phyloP scores from a whole-genome alignment of 805 yeast genomes.

The Sungouiella thailandica region DNA sequence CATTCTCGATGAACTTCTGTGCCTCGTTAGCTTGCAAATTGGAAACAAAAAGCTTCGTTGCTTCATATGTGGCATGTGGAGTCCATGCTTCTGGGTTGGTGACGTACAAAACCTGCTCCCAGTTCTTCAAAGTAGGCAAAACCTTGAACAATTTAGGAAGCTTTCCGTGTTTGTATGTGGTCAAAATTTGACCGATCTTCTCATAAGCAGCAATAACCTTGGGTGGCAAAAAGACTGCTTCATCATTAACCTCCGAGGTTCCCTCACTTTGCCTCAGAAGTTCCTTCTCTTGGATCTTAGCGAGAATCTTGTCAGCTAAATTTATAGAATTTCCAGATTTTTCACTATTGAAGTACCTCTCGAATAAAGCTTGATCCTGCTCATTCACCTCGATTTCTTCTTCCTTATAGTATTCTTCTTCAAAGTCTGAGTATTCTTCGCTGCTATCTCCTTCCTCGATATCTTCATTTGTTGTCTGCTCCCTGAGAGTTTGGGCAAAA shows the following conservation, averaged over 20 bases:
- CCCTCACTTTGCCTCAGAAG: constrained; percentile 11
- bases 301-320: constrained; percentile 91
- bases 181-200: constrained; percentile 80
- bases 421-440: constrained; percentile 55
- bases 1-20: constrained; percentile 69
- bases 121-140: constrained; percentile 84
- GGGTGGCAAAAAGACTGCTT: constrained; percentile 87
- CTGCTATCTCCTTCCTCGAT: constrained; percentile 40
- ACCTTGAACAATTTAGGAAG: constrained; percentile 95
- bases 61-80: constrained; percentile 90
- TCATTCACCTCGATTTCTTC: constrained; percentile 69
- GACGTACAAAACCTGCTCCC: constrained; percentile 93
- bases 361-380: constrained; percentile 80
- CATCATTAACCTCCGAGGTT: constrained; percentile 36
- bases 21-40: constrained; percentile 84
- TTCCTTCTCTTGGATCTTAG: constrained; percentile 76
- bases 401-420: constrained; percentile 38
- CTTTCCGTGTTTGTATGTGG: constrained; percentile 92
- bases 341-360: constrained; percentile 52
- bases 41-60: constrained; percentile 89
- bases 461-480: constrained; percentile 26
- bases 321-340: constrained; percentile 43
- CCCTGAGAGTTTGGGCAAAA: constrained; percentile 19
- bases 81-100: constrained; percentile 94
- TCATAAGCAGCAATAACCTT: constrained; percentile 94